Evolutionary conservation across 2,329 filamentous ascomycete species (phyloP), one percentile per base, ranked within the genome.

Genomic region (Colletotrichum chlorophyti): DNA sequence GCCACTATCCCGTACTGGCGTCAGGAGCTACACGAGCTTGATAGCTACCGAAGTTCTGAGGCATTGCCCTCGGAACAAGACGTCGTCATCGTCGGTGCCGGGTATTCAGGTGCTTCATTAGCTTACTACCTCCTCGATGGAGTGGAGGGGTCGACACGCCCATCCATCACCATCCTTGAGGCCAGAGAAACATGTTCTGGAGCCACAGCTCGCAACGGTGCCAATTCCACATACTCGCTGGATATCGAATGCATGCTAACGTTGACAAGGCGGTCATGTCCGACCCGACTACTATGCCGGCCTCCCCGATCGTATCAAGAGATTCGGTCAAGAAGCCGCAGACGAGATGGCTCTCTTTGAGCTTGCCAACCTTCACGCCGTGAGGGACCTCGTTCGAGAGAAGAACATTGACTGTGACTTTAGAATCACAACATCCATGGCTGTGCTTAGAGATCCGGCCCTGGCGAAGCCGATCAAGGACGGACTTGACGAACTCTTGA

Each of bases 301-400:
- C 10, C 47, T 62, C 12, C 40, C 53, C 2, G 23, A 23, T 12
- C 37, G 45, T 5, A 46, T 49, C 12, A 47, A 27, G 31, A 53
- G 55, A 24, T 61, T 64, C 34, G 66, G 64, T 6, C 60, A 63
- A 19, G 47, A 65, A 41, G 60, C 65, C 3, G 61, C 65, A n/a
- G 62, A 63, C 7, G 65, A 68, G 58, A 60, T 67, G 43, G 66
- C 66, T 12, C 45, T 53, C 4, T 64, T 68, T 17, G 66, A 65
- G 43, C 11, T 54, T 3, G 27, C 45, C 7, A 58, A 64, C 31
- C 26, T 65, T 4, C 48, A 57, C 10, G 63, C 57, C 2, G 50
- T 64, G n/a, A 42, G 38, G 29, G 61, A 54, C 8, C 29, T 62
- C 4, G 50, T 63, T 6, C n/a, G 38, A 4, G 48, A 52, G 3